A percentile compares a stretch with the other conserved stretches of the same genome.
Conservation (phyloP, 306 rosid genomes). For the Abrus pulchellus region DNA sequence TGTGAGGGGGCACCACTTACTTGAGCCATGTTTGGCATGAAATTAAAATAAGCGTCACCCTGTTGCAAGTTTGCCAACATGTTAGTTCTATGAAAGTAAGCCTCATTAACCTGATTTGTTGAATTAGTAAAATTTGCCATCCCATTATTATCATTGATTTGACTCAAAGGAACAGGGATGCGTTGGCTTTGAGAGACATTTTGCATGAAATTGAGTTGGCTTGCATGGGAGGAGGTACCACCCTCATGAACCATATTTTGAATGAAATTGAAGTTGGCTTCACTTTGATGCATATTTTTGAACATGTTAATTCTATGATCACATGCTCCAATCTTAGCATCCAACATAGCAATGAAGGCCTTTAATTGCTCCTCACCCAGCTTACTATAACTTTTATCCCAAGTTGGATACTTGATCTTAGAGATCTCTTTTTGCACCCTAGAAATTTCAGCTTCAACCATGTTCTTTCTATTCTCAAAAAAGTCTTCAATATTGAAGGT, state of each 20-base stretch:
- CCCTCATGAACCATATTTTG: not conserved
- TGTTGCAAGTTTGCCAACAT: not conserved
- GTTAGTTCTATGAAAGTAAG: not conserved
- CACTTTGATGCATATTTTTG: constrained; percentile 8
- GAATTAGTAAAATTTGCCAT: not conserved
- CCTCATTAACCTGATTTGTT: not conserved
- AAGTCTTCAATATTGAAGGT: constrained; percentile 17
- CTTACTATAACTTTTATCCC: not conserved
- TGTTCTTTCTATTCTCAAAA: constrained; percentile 19
- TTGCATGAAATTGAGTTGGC: constrained; percentile 7
- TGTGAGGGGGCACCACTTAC: not conserved
- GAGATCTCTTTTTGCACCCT: constrained; percentile 16
- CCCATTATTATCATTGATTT: not conserved
- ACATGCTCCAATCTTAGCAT: constrained; percentile 34
- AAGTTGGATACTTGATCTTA: constrained; percentile 43
- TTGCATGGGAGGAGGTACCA: not conserved
- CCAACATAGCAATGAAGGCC: not conserved
- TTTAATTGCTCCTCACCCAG: constrained; percentile 9
- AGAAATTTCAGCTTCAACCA: constrained; percentile 12
- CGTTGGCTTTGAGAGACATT: not conserved
- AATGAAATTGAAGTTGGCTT: not conserved
- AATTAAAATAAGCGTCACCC: not conserved
- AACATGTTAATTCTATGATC: constrained; percentile 1
- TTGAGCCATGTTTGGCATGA: not conserved
- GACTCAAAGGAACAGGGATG: not conserved